Percentiles rank a stretch among this genome's conserved stretches.
These are phyloP conservation scores for Penicillium pancosmium DNA, from an alignment of 495 filamentous ascomycete genomes.

Conservation along the genomic window DNA sequence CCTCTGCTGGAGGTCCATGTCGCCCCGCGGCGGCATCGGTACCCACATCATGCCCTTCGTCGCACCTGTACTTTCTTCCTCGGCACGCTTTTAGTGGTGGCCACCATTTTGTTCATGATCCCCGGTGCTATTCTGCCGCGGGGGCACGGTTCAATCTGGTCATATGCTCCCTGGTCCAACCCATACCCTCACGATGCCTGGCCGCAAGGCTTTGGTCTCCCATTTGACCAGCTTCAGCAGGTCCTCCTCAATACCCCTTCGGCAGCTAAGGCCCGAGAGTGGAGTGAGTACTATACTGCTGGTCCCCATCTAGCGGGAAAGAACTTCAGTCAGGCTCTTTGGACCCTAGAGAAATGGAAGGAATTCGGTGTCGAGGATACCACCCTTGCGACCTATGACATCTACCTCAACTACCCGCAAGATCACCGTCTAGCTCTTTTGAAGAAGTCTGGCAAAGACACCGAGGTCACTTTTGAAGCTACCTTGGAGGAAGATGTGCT, in stretches of 20 bases:
- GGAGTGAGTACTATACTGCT: constrained; percentile 88
- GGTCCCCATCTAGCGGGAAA: constrained; percentile 88
- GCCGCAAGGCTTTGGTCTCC: constrained; percentile 54
- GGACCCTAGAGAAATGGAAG: constrained; percentile 84
- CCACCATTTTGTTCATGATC: constrained; percentile 64
- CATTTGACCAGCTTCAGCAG: constrained; percentile 67
- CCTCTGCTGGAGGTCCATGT: constrained; percentile 43
- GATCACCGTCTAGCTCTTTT: constrained; percentile 79
- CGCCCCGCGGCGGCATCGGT: constrained; percentile 57
- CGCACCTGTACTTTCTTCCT: constrained; percentile 73
- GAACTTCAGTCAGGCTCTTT: constrained; percentile 83
- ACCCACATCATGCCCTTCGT: constrained; percentile 68
- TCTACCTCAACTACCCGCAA: constrained; percentile 88
- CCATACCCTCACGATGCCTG: constrained; percentile 42
- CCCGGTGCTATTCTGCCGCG: constrained; percentile 41
- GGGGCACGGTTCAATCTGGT: constrained; percentile 43
- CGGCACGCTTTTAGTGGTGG: constrained; percentile 54
- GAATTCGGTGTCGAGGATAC: constrained; percentile 77
- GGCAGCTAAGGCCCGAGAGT: constrained; percentile 69
- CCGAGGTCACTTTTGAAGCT: constrained; percentile 73
- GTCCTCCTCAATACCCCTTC: constrained; percentile 74
- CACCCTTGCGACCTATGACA: constrained; percentile 78
- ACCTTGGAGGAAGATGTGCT: constrained; percentile 82
- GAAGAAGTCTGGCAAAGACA: constrained; percentile 48
- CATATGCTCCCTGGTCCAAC: constrained; percentile 45